These are phyloP conservation scores for Cutaneotrichosporon mucoides DNA, from an alignment of 1,284 basidiomycete species.

Conservation along the genomic window DNA sequence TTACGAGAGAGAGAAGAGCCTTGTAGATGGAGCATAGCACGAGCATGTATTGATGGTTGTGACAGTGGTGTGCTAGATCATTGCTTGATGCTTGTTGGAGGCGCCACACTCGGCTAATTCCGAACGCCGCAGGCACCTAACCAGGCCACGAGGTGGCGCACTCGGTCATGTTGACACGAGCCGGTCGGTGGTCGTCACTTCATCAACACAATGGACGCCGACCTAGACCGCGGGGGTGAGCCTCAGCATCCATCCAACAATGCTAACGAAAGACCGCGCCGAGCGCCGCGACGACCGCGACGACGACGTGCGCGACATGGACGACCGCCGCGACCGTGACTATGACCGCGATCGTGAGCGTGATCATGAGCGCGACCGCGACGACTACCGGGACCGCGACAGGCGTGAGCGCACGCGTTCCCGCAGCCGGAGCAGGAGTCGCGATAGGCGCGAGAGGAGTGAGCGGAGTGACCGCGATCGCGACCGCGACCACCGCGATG, in stretches of 20 bases:
- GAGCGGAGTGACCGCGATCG: not conserved
- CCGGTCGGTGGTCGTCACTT: too few relatives aligned
- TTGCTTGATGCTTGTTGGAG: too few relatives aligned
- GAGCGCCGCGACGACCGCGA: not conserved
- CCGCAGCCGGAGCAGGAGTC: not conserved
- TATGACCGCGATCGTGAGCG: conserved; percentile 7
- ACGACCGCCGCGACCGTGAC: conserved; percentile 2
- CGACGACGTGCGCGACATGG: not conserved
- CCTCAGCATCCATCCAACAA: not conserved
- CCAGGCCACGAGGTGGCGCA: too few relatives aligned
- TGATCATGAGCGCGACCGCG: not conserved
- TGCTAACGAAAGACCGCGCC: not conserved
- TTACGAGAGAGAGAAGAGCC: not conserved
- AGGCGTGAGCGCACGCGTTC: too few relatives aligned
- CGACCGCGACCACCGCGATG: not conserved
- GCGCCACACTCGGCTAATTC: conserved; percentile 14
- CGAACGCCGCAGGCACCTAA: not conserved
- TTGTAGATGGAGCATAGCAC: not conserved
- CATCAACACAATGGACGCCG: too few relatives aligned
- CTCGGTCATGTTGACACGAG: too few relatives aligned
- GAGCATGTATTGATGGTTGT: not conserved
- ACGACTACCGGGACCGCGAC: too few relatives aligned
- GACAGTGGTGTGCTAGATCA: too few relatives aligned
- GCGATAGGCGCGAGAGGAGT: not conserved
- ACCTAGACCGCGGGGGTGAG: too few relatives aligned